Conservation (phyloP, 257 asterid species). For the Agastache rugosa region DNA sequence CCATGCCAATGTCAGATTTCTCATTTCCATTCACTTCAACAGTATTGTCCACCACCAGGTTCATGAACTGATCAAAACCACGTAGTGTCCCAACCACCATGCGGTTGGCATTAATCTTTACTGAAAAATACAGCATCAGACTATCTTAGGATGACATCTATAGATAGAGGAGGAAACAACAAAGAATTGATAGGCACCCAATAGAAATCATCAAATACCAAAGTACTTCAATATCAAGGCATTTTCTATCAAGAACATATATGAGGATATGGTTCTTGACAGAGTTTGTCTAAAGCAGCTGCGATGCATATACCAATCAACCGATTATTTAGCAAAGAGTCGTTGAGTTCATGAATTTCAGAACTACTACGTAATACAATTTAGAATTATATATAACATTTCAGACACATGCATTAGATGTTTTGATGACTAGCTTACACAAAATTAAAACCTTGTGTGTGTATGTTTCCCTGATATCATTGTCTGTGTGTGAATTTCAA, state of each 20-base stretch:
- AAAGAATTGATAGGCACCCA: neutral
- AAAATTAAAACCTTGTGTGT: neutral
- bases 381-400: neutral
- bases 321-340: neutral
- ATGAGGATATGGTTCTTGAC: neutral
- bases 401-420: neutral
- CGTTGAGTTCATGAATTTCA: neutral
- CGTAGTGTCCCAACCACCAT: constrained; percentile 86
- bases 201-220: neutral
- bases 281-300: too few relatives aligned
- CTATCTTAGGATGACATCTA: neutral
- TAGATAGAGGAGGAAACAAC: neutral
- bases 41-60: constrained; percentile 85
- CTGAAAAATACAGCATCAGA: constrained; percentile 41
- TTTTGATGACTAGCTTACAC: neutral
- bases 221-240: neutral
- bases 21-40: constrained; percentile 93
- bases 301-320: neutral
- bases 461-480: neutral
- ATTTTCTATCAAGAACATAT: neutral
- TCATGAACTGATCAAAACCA: constrained; percentile 92
- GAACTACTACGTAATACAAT: neutral
- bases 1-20: constrained; percentile 92
- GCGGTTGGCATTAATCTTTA: constrained; percentile 89
- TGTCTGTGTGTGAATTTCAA: neutral